Conservation (phyloP, 495 filamentous ascomycete genomes). For the Alectoria sarmentosa region DNA sequence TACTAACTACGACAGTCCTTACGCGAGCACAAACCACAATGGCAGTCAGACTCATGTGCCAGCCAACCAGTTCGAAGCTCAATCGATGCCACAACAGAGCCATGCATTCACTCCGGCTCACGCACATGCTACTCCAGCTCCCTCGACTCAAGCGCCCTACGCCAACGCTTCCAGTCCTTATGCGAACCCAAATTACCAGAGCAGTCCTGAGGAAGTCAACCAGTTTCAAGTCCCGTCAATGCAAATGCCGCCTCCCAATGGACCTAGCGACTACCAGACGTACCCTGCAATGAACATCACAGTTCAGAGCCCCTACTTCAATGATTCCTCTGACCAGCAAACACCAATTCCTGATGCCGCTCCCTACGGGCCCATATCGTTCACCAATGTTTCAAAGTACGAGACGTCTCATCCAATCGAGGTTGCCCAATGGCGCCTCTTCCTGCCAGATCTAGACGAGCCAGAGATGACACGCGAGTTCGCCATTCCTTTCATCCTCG, state of each 20-base stretch:
- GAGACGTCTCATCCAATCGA: neutral
- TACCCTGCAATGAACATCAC: constrained; percentile 8
- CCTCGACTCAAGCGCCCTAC: neutral
- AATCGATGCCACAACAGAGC: neutral
- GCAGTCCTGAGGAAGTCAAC: neutral
- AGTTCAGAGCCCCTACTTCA: constrained; percentile 3
- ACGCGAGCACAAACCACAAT: constrained; percentile 1
- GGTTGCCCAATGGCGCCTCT: neutral
- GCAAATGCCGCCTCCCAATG: constrained; percentile 1
- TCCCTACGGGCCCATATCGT: neutral
- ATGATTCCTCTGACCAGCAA: neutral
- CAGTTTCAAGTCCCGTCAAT: neutral
- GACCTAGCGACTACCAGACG: neutral
- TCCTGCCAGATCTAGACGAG: constrained; percentile 3
- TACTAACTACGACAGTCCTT: neutral
- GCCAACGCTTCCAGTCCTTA: neutral
- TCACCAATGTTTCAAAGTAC: constrained; percentile 1
- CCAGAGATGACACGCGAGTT: constrained; percentile 3
- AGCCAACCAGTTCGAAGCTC: constrained; percentile 1
- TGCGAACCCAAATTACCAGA: neutral
- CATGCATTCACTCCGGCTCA: neutral
- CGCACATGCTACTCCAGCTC: neutral
- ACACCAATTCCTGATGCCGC: neutral
- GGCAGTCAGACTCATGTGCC: constrained; percentile 3
- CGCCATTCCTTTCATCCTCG: constrained; percentile 63